Percentiles rank a stretch among this genome's conserved stretches.
phyloP scores from a whole-genome alignment of 306 rosid genomes.

The Heteromeles arbutifolia region DNA sequence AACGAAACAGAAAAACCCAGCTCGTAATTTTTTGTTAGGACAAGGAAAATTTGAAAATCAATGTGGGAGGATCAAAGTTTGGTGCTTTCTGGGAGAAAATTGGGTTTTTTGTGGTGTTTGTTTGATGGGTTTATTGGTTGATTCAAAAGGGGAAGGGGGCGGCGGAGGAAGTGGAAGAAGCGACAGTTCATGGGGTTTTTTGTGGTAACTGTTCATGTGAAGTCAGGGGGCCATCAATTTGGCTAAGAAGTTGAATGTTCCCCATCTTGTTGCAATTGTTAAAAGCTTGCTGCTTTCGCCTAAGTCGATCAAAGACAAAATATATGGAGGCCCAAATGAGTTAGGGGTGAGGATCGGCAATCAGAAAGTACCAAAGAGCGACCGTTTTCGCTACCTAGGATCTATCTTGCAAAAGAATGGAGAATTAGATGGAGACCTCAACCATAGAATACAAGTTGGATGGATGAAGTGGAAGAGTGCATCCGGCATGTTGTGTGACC shows the following conservation, averaged over 20 bases:
- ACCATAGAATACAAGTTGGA: too few relatives aligned
- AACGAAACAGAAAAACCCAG: not conserved
- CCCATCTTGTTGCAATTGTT: conserved; percentile 77
- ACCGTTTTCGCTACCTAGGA: too few relatives aligned
- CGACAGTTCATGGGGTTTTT: conserved; percentile 41
- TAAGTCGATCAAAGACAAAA: too few relatives aligned
- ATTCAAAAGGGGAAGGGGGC: conserved; percentile 27
- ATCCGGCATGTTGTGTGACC: too few relatives aligned
- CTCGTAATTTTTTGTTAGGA: not conserved
- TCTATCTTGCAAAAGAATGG: too few relatives aligned
- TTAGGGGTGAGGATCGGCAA: too few relatives aligned
- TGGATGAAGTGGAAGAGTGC: too few relatives aligned
- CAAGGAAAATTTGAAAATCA: not conserved
- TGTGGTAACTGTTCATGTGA: conserved; percentile 31
- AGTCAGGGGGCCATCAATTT: conserved; percentile 35
- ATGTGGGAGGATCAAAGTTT: not conserved
- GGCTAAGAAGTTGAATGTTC: conserved; percentile 75
- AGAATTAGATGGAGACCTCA: too few relatives aligned
- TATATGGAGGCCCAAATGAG: too few relatives aligned
- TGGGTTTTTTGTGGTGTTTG: not conserved
- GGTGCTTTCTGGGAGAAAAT: not conserved
- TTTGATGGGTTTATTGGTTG: conserved; percentile 52
- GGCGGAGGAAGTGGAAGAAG: conserved; percentile 23
- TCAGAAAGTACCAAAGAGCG: too few relatives aligned
- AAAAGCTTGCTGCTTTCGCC: conserved; percentile 1